These are phyloP conservation scores for Mycena kentingensis DNA, from an alignment of 768 basidiomycete genomes.

Conservation along the genomic window DNA sequence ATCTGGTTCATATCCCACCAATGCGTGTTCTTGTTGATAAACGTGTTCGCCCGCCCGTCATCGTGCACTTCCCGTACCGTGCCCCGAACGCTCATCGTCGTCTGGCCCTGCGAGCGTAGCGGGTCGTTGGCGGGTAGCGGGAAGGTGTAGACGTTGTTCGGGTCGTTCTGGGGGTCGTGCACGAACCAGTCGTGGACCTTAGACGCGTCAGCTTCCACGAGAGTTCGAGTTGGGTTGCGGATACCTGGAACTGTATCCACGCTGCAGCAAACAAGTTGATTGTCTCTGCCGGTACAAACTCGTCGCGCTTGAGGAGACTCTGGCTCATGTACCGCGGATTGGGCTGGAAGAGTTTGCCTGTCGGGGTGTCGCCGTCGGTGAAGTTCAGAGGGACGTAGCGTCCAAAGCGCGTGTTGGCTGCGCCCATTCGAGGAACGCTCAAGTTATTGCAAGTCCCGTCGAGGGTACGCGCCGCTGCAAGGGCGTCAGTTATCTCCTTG, in stretches of 20 bases:
- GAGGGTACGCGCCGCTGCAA: conserved; percentile 14
- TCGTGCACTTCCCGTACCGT: conserved; percentile 5
- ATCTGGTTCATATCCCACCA: conserved; percentile 19
- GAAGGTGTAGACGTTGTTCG: conserved; percentile 7
- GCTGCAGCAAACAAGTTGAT: conserved; percentile 15
- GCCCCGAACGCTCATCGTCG: conserved; percentile 8
- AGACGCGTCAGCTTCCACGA: no score
- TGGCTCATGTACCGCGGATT: conserved; percentile 19
- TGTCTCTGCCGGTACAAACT: conserved; percentile 11
- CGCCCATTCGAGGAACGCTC: conserved; percentile 12
- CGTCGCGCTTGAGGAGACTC: conserved; percentile 13
- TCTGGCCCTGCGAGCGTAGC: conserved; percentile 11
- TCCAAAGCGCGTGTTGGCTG: conserved; percentile 9
- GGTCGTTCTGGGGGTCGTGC: conserved; percentile 13
- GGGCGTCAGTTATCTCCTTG: no score
- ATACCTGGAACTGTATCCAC: conserved; percentile 1
- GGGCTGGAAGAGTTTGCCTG: conserved; percentile 14
- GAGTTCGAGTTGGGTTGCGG: conserved; percentile 12
- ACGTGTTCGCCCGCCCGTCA: conserved; percentile 8
- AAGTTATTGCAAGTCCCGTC: conserved; percentile 16
- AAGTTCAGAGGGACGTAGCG: conserved; percentile 16
- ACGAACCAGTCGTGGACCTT: conserved; percentile 21
- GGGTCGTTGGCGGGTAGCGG: conserved; percentile 9
- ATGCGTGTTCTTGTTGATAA: conserved; percentile 12
- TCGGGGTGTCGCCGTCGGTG: conserved; percentile 12